These are phyloP conservation scores for Furcasterigmium sp. DNA, from an alignment of 2,329 filamentous ascomycete species.

Conservation along the genomic window DNA sequence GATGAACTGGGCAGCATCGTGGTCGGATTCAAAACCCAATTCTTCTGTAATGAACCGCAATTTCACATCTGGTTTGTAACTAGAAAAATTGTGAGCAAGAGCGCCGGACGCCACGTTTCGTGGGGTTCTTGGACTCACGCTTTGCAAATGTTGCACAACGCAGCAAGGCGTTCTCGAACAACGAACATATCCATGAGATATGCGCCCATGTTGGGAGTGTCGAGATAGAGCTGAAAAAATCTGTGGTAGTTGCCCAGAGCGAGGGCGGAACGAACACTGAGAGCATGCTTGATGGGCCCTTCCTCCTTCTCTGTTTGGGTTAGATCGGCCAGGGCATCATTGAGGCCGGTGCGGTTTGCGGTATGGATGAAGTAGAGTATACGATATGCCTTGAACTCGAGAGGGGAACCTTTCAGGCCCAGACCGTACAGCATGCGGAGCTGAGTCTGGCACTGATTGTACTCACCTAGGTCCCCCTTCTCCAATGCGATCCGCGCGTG, in stretches of 20 bases:
- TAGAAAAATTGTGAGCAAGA: conserved; percentile 45
- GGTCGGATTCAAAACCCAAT: conserved; percentile 89
- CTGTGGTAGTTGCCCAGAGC: conserved; percentile 95
- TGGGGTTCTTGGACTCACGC: conserved; percentile 43
- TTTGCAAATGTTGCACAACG: conserved; percentile 89
- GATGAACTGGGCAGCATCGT: conserved; percentile 86
- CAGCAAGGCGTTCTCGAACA: conserved; percentile 83
- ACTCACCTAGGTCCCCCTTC: conserved; percentile 99
- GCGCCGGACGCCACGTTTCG: no score
- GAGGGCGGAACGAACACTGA: conserved; percentile 84
- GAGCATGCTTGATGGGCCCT: conserved; percentile 78
- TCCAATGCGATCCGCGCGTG: conserved; percentile 96
- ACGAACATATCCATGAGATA: conserved; percentile 99
- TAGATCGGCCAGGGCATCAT: conserved; percentile 98
- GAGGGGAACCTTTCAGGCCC: conserved; percentile 80
- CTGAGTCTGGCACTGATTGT: conserved; percentile 99
- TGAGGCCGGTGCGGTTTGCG: conserved; percentile 95
- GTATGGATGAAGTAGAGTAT: conserved; percentile 99
- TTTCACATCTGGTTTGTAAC: conserved; percentile 87
- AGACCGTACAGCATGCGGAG: conserved; percentile 85
- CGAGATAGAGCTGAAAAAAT: conserved; percentile 94
- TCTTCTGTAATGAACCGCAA: conserved; percentile 93
- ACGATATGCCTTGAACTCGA: conserved; percentile 98
- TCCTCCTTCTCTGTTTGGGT: conserved; percentile 92
- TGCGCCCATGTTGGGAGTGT: conserved; percentile 93